Evolutionary conservation across 257 asterid genomes (phyloP).

Genomic region (Plantago elongata): DNA sequence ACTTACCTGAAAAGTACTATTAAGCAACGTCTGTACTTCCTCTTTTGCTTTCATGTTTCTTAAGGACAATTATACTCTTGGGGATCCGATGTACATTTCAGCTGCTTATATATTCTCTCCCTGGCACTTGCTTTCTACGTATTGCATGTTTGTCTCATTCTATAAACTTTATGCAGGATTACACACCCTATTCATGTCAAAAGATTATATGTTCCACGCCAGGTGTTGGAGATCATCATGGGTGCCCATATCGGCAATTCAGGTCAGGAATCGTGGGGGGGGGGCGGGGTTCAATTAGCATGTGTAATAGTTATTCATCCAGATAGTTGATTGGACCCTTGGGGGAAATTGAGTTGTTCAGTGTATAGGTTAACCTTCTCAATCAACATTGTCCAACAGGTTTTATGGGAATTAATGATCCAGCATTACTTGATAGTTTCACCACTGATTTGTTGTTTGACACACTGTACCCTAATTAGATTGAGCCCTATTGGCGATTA

Average conservation of each 20-base stretch:
- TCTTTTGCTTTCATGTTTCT: neutral
- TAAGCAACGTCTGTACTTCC: neutral
- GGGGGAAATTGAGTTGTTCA: no score
- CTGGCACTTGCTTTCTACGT: neutral
- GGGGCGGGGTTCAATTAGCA: neutral
- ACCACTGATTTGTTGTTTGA: no score
- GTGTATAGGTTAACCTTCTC: no score
- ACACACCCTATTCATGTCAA: slow-evolving; percentile 92
- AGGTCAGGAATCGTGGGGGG: slow-evolving; percentile 69
- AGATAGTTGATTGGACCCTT: no score
- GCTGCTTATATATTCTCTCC: slow-evolving; percentile 7
- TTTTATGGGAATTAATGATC: no score
- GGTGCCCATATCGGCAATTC: slow-evolving; percentile 95
- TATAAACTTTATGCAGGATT: slow-evolving; percentile 64
- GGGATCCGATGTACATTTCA: no score
- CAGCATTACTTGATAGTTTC: no score
- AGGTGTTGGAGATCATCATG: slow-evolving; percentile 96
- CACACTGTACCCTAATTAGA: no score
- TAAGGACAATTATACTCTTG: no score
- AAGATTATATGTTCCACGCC: slow-evolving; percentile 79
- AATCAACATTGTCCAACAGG: no score
- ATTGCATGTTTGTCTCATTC: slow-evolving; percentile 12
- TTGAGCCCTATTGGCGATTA: no score
- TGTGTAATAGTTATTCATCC: no score
- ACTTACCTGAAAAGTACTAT: neutral